Conservation (phyloP, 352 stramenopile species). For the Pythium brachiatum region DNA sequence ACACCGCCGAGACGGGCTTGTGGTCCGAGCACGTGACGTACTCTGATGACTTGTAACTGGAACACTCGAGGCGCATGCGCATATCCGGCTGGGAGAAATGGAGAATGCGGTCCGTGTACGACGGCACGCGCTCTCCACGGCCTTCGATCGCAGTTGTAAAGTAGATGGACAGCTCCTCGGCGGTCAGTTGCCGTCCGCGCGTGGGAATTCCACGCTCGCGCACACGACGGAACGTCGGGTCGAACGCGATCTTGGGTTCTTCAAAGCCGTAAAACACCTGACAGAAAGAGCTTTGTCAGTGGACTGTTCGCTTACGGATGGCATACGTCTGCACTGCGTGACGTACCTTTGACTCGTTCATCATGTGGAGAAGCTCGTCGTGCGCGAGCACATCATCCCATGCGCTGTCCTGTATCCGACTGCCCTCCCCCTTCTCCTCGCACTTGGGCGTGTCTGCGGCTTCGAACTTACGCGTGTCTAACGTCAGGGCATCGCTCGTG, state of each 20-base stretch:
- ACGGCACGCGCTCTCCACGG: constrained; percentile 72
- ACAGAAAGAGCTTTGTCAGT: not conserved
- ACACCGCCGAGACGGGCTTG: constrained; percentile 75
- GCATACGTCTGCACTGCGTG: not conserved
- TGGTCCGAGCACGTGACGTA: constrained; percentile 78
- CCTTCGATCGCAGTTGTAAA: constrained; percentile 61
- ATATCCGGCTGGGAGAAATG: constrained; percentile 77
- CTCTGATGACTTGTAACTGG: constrained; percentile 72
- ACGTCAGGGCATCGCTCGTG: constrained; percentile 2
- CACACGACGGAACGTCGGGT: constrained; percentile 72
- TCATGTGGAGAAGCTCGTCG: constrained; percentile 67
- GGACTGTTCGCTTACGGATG: not conserved
- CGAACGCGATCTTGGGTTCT: constrained; percentile 72
- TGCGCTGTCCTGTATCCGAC: constrained; percentile 19
- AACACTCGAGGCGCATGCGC: constrained; percentile 55
- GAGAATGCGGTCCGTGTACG: constrained; percentile 90
- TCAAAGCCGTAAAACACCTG: constrained; percentile 78
- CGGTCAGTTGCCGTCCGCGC: constrained; percentile 4
- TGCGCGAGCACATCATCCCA: constrained; percentile 71
- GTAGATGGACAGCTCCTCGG: constrained; percentile 36
- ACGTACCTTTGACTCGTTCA: constrained; percentile 29
- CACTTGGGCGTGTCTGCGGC: constrained; percentile 2
- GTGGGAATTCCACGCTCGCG: constrained; percentile 31
- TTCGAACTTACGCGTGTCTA: constrained; percentile 10
- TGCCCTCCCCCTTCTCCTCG: not conserved